These are phyloP conservation scores for Suillus discolor DNA, from an alignment of 768 basidiomycete species.

Conservation along the genomic window DNA sequence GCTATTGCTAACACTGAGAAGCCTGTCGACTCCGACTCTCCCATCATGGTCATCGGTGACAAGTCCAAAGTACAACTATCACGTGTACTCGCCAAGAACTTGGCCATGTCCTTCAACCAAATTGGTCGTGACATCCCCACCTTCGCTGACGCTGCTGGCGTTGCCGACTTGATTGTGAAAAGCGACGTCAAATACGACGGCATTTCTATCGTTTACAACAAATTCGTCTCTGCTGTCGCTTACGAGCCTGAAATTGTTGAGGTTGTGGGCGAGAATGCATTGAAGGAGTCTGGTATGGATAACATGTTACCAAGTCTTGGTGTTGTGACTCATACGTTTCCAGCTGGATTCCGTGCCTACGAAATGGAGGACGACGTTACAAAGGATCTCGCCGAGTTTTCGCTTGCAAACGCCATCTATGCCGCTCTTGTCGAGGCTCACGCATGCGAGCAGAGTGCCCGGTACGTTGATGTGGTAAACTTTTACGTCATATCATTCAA, in stretches of 20 bases:
- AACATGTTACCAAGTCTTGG: not conserved
- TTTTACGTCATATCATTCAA: constrained; percentile 5
- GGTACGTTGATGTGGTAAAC: constrained; percentile 46
- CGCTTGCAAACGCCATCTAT: constrained; percentile 95
- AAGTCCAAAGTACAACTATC: constrained; percentile 93
- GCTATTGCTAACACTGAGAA: constrained; percentile 57
- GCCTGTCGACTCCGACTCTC: constrained; percentile 58
- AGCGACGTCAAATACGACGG: constrained; percentile 87
- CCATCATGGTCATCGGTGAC: constrained; percentile 91
- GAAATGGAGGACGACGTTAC: constrained; percentile 98
- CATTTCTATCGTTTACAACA: constrained; percentile 79
- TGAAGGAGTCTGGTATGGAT: constrained; percentile 78
- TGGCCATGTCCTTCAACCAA: constrained; percentile 92
- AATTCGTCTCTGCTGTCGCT: constrained; percentile 86
- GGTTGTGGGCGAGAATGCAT: constrained; percentile 78
- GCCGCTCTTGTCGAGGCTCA: constrained; percentile 93
- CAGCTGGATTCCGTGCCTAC: constrained; percentile 91
- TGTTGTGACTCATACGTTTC: constrained; percentile 8
- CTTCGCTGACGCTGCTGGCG: constrained; percentile 92
- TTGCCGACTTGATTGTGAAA: constrained; percentile 91
- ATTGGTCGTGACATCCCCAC: constrained; percentile 97
- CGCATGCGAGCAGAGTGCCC: constrained; percentile 92
- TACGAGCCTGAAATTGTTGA: constrained; percentile 81
- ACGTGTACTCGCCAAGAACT: constrained; percentile 62
- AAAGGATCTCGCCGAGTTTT: constrained; percentile 92